phyloP scores from a whole-genome alignment of 352 stramenopile species.

The Halophytophthora polymorphica region DNA sequence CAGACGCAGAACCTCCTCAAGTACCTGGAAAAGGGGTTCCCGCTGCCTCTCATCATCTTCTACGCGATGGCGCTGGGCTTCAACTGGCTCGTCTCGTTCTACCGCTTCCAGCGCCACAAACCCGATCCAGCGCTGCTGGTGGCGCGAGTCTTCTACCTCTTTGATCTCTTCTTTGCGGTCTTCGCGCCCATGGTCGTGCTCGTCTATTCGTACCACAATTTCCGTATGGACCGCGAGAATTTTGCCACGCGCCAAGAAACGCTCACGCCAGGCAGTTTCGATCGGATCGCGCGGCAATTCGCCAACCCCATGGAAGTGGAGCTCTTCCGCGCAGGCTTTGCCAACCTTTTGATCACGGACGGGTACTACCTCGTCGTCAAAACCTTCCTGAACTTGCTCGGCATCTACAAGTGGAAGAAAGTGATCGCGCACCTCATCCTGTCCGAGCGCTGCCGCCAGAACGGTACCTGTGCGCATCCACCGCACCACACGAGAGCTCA shows the following conservation, averaged over 20 bases:
- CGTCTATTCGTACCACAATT: conserved; percentile 36
- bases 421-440: conserved; percentile 35
- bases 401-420: conserved; percentile 50
- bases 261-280: conserved; percentile 24
- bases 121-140: conserved; percentile 29
- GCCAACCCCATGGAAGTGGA: conserved; percentile 35
- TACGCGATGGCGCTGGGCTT: conserved; percentile 32
- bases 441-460: conserved; percentile 15
- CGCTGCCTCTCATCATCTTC: conserved; percentile 33
- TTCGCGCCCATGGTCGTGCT: conserved; percentile 49
- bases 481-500: conserved; percentile 26
- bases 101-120: conserved; percentile 38
- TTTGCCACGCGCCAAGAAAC: conserved; percentile 29
- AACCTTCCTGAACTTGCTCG: conserved; percentile 32
- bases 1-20: conserved; percentile 33
- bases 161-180: conserved; percentile 51
- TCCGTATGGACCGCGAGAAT: conserved; percentile 31
- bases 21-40: conserved; percentile 44
- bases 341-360: conserved; percentile 31
- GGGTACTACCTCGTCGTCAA: conserved; percentile 35
- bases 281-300: conserved; percentile 34
- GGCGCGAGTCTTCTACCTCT: conserved; percentile 40
- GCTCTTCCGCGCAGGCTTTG: conserved; percentile 31
- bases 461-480: conserved; percentile 1
- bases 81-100: conserved; percentile 51